Evolutionary conservation across 1,139 yeast genomes (phyloP).

Genomic region (Saccharomyces hybrid): DNA sequence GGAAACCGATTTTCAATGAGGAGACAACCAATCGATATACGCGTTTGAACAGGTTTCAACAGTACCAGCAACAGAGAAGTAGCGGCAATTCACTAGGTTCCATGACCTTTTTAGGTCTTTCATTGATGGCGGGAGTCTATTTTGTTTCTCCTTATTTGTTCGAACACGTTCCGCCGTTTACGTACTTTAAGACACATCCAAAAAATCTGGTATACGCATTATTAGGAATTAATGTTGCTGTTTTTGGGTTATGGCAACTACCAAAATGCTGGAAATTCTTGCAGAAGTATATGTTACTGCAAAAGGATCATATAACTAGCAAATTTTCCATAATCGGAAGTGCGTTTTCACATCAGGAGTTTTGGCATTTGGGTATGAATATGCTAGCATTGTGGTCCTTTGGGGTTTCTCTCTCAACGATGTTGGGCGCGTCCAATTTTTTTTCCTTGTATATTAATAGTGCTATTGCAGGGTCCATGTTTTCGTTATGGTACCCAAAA

Average conservation of each 20-base stretch:
- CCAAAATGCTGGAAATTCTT: slow-evolving; percentile 46
- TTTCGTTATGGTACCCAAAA: slow-evolving; percentile 63
- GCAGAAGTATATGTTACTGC: slow-evolving; percentile 59
- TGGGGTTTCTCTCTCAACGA: slow-evolving; percentile 59
- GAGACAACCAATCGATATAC: slow-evolving; percentile 20
- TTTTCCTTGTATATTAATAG: slow-evolving; percentile 66
- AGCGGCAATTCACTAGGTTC: slow-evolving; percentile 21
- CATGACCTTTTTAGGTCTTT: slow-evolving; percentile 31
- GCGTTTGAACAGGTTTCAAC: slow-evolving; percentile 30
- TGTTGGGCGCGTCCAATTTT: slow-evolving; percentile 67
- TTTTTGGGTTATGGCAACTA: slow-evolving; percentile 68
- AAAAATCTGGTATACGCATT: slow-evolving; percentile 53
- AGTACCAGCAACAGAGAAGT: slow-evolving; percentile 14
- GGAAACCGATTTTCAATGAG: slow-evolving; percentile 12
- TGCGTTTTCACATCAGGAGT: slow-evolving; percentile 81
- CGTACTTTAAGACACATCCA: slow-evolving; percentile 51
- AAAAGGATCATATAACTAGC: slow-evolving; percentile 47
- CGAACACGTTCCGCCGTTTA: slow-evolving; percentile 51
- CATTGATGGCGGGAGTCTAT: slow-evolving; percentile 39
- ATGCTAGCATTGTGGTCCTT: slow-evolving; percentile 89
- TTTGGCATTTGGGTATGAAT: slow-evolving; percentile 71
- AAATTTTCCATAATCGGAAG: slow-evolving; percentile 68
- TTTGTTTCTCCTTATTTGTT: slow-evolving; percentile 51
- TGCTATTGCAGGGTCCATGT: slow-evolving; percentile 69
- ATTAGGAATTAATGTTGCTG: slow-evolving; percentile 61